Evolutionary conservation across 768 basidiomycete genomes (phyloP).

Genomic region (Imleria badia): DNA sequence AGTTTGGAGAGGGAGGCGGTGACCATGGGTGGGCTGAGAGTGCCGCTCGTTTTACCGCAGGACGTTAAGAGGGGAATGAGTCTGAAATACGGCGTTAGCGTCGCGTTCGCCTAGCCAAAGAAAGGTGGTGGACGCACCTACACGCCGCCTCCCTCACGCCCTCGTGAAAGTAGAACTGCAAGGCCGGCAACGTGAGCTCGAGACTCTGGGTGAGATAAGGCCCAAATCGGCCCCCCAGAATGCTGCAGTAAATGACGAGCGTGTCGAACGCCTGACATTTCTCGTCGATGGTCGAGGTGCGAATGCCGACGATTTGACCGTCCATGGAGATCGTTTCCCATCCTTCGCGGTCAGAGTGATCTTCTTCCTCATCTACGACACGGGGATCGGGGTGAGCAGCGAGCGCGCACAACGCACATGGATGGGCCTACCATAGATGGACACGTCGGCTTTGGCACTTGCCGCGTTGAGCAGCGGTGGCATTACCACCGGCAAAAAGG

Average conservation of each 20-base stretch:
- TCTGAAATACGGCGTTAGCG: constrained; percentile 38
- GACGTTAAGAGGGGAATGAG: constrained; percentile 69
- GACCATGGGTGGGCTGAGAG: constrained; percentile 68
- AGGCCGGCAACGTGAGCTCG: constrained; percentile 66
- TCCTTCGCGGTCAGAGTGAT: constrained; percentile 60
- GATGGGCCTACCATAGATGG: constrained; percentile 54
- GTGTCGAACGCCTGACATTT: constrained; percentile 89
- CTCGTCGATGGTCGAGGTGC: constrained; percentile 80
- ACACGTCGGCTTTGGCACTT: constrained; percentile 76
- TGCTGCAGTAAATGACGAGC: constrained; percentile 76
- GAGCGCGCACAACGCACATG: background rate
- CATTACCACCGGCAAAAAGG: constrained; percentile 84
- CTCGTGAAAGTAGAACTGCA: constrained; percentile 82
- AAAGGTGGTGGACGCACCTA: constrained; percentile 49
- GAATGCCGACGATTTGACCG: constrained; percentile 73
- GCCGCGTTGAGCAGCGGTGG: constrained; percentile 74
- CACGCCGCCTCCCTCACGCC: constrained; percentile 77
- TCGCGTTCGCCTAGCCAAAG: background rate
- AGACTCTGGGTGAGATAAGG: constrained; percentile 72
- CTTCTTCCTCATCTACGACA: constrained; percentile 54
- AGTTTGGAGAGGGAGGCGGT: constrained; percentile 65
- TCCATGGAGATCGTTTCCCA: constrained; percentile 81
- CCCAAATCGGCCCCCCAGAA: constrained; percentile 62
- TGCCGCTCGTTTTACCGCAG: constrained; percentile 64
- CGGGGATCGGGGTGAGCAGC: no score